Evolutionary conservation across 164 flowering plant species (phyloP).

Genomic region (Santalum album): DNA sequence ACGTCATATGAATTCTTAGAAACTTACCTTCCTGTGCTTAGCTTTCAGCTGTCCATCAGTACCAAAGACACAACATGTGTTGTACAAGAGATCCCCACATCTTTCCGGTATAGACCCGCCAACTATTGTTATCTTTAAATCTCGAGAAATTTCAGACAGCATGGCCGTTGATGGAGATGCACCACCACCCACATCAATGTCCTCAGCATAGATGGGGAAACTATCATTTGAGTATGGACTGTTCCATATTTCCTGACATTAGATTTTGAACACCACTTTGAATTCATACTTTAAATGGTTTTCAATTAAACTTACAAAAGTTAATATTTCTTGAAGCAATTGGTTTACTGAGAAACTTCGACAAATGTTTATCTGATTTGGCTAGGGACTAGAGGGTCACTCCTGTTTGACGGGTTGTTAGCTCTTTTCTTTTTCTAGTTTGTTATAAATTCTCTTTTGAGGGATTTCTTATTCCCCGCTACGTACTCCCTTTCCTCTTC

Average conservation of each 20-base stretch:
- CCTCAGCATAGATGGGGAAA: constrained; percentile 92
- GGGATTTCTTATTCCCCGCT: too few relatives aligned
- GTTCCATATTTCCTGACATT: constrained; percentile 89
- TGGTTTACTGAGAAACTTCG: too few relatives aligned
- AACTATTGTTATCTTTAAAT: constrained; percentile 62
- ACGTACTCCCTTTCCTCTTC: too few relatives aligned
- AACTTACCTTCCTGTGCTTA: constrained; percentile 95
- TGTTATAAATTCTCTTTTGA: too few relatives aligned
- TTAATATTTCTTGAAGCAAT: too few relatives aligned
- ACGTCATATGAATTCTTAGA: too few relatives aligned
- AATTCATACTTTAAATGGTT: too few relatives aligned
- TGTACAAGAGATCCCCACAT: constrained; percentile 62
- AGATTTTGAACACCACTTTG: background rate
- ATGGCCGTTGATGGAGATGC: constrained; percentile 84
- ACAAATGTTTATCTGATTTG: too few relatives aligned
- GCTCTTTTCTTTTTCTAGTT: too few relatives aligned
- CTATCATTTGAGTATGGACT: constrained; percentile 94
- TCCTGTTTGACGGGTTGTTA: too few relatives aligned
- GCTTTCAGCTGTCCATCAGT: constrained; percentile 79
- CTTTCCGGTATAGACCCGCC: constrained; percentile 97
- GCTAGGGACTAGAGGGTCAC: too few relatives aligned
- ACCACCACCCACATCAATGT: constrained; percentile 80
- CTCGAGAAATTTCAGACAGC: constrained; percentile 75
- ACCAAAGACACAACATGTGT: constrained; percentile 87
- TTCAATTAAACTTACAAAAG: too few relatives aligned